Evolutionary conservation across 305 asterid genomes (phyloP).

Genomic region (Stenogyne calaminthoides): DNA sequence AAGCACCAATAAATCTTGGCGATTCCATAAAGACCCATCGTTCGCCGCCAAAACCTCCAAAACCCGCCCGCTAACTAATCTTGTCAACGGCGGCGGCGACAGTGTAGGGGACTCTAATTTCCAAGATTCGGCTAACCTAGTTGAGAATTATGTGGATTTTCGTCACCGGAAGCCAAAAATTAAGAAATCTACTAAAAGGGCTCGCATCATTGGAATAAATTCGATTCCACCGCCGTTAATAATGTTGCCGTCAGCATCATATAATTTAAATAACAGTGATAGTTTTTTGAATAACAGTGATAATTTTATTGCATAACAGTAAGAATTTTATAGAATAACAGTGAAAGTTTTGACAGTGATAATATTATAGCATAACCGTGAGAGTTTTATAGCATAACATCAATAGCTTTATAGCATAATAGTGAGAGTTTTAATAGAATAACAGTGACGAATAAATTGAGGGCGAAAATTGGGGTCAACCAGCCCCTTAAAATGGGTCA

Average conservation of each 20-base stretch:
- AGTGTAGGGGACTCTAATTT: conserved; percentile 35
- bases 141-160: conserved; percentile 47
- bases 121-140: conserved; percentile 41
- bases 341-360: no score
- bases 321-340: no score
- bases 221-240: conserved; percentile 45
- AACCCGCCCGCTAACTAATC: conserved; percentile 90
- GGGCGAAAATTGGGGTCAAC: no score
- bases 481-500: no score
- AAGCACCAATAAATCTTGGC: conserved; percentile 69
- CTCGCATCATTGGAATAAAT: conserved; percentile 77
- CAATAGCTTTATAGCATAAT: no score
- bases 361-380: no score
- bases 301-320: no score
- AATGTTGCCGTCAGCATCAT: conserved; percentile 38
- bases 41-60: conserved; percentile 76
- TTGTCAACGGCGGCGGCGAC: conserved; percentile 60
- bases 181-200: conserved; percentile 69
- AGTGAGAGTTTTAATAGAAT: no score
- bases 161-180: conserved; percentile 59
- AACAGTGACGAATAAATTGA: no score
- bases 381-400: no score
- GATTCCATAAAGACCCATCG: conserved; percentile 83
- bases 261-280: no score
- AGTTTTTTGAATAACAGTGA: no score